Percentiles rank a stretch among this genome's conserved stretches.
phyloP scores from a whole-genome alignment of 1,284 basidiomycete species.

The Pseudozyma sp. region DNA sequence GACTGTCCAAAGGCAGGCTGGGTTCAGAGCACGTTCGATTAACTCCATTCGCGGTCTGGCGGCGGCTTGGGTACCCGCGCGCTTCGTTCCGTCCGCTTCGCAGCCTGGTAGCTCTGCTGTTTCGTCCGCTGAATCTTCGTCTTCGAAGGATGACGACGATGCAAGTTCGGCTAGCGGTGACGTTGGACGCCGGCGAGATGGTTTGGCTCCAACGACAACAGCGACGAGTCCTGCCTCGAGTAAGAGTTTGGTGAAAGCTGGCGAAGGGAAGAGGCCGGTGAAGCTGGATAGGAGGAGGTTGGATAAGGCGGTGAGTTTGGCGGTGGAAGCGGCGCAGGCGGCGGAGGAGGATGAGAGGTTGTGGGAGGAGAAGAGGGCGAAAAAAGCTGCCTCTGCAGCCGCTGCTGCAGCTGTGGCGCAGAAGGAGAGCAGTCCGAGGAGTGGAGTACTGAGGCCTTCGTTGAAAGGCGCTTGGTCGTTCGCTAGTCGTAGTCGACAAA shows the following conservation, averaged over 20 bases:
- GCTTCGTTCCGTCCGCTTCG: slow-evolving; percentile 24
- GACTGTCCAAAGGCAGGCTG: slow-evolving; percentile 24
- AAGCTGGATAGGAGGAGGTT: slow-evolving; percentile 43
- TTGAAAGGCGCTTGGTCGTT: slow-evolving; percentile 8
- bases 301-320: slow-evolving; percentile 56
- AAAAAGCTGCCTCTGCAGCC: neutral
- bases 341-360: slow-evolving; percentile 51
- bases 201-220: slow-evolving; percentile 8
- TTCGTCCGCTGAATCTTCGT: slow-evolving; percentile 2
- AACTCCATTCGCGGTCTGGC: slow-evolving; percentile 41
- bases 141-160: slow-evolving; percentile 18
- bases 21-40: slow-evolving; percentile 44
- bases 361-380: slow-evolving; percentile 34
- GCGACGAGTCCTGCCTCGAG: slow-evolving; percentile 4
- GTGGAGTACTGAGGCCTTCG: neutral
- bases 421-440: no score
- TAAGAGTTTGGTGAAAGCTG: neutral
- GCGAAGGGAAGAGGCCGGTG: slow-evolving; percentile 26
- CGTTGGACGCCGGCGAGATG: slow-evolving; percentile 13
- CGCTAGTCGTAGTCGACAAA: slow-evolving; percentile 1
- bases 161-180: neutral
- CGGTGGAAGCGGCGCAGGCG: slow-evolving; percentile 53
- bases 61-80: slow-evolving; percentile 39
- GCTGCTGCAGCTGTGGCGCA: neutral
- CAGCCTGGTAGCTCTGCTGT: slow-evolving; percentile 15